Evolutionary conservation across 441 rosid genomes (phyloP).

Genomic region (Bocquillonia castaneifolia): DNA sequence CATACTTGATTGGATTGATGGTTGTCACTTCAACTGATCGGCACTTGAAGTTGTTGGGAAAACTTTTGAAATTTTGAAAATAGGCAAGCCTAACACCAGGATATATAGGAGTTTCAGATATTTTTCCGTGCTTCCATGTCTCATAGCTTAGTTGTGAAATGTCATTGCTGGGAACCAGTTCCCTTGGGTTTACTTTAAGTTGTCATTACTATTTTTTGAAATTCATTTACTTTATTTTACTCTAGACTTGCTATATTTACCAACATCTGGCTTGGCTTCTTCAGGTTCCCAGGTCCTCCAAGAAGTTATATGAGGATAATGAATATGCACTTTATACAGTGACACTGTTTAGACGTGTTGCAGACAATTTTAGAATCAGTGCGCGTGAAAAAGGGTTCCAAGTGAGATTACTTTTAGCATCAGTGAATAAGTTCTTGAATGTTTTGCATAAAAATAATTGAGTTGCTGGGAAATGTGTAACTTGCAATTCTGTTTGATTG

Average conservation of each 20-base stretch:
- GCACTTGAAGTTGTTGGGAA: neutral
- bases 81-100: neutral
- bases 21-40: neutral
- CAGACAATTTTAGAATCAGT: constrained; percentile 73
- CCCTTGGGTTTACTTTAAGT: constrained; percentile 1
- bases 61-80: neutral
- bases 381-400: constrained; percentile 87
- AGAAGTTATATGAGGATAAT: constrained; percentile 82
- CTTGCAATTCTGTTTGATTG: constrained; percentile 9
- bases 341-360: constrained; percentile 75
- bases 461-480: constrained; percentile 7
- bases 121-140: neutral
- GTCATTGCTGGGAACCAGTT: constrained; percentile 9
- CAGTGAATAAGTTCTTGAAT: neutral
- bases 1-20: neutral
- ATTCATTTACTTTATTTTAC: constrained; percentile 3
- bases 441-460: neutral
- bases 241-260: neutral
- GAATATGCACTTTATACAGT: constrained; percentile 96
- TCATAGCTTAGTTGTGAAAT: neutral
- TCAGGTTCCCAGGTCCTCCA: constrained; percentile 96
- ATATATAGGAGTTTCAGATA: neutral
- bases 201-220: constrained; percentile 12
- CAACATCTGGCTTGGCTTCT: constrained; percentile 9
- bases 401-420: constrained; percentile 45